Conservation (phyloP, 1,139 yeast genomes). For the Protomyces pachydermus region DNA sequence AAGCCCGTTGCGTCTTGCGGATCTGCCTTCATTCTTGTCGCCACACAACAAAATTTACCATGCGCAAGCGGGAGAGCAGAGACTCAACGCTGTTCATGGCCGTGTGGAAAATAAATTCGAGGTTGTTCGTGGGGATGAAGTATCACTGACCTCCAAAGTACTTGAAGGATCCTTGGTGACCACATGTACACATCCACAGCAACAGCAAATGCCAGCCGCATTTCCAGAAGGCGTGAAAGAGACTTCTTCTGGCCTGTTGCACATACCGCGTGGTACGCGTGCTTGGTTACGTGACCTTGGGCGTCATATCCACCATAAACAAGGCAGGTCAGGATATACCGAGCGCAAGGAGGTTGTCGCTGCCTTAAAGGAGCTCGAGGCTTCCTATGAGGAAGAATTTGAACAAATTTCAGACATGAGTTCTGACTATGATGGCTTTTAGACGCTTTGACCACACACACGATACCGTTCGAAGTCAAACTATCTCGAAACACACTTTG, state of each 20-base stretch:
- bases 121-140: not conserved
- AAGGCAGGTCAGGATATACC: conserved; percentile 7
- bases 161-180: conserved; percentile 3
- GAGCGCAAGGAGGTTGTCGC: conserved; percentile 13
- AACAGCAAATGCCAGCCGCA: conserved; percentile 5
- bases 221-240: not conserved
- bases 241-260: not conserved
- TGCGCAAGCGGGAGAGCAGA: not conserved
- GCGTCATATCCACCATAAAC: not conserved
- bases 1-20: conserved; percentile 5
- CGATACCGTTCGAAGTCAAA: not conserved
- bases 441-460: not conserved
- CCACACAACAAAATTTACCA: conserved; percentile 4
- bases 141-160: not conserved
- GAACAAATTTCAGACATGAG: conserved; percentile 4
- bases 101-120: not conserved
- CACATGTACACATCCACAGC: not conserved
- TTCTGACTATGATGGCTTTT: conserved; percentile 14
- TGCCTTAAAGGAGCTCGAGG: conserved; percentile 12
- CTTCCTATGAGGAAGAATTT: conserved; percentile 3
- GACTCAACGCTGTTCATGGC: not conserved
- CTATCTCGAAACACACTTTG: not conserved
- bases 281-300: not conserved
- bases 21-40: conserved; percentile 17
- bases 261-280: not conserved